Base-by-base conservation (phyloP, 2,329 filamentous ascomycete genomes). In the Pseudogymnoascus sp. region DNA sequence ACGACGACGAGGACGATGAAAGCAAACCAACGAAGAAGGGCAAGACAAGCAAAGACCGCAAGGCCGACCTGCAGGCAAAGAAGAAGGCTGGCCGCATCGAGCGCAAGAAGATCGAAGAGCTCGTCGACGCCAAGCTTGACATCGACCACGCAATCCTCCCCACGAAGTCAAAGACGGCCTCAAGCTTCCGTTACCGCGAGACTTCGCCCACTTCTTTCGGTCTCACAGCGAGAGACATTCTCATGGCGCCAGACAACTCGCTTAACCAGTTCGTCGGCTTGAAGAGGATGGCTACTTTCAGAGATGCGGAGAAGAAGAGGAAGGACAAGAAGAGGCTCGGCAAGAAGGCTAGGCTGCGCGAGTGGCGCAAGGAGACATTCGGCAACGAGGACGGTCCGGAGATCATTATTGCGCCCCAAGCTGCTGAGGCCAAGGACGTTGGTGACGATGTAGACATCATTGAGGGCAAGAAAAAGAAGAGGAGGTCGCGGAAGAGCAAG, bases 221-320 rank as follows among this genome's bases (percentile, higher is more conserved):
- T 64, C 86, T 99, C 72, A 96, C 91, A 0, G 82, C 93, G 1
- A 85, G 87, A 66, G 95, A 99, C 76, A 97, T 99, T 70, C 83
- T 99, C 35, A 82, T 88, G 73, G 91, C 96, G 68, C 91, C 93
- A 50, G 95, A 99, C 77, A 80, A 85, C 57, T 86, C 88, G 62
- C 84, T 99, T 68, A 99, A 99, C 76, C 83, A 93, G 68, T 99
- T 89, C 72, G 93, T 88, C 4, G 93, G 95, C 6, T 79, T 99
- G 71, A 99, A 99, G 83, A 97, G 97, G 78, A 84, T 97, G 65
- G 93, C 93, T 4, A 82, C 90, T 4, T 99, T 95, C 80, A 84
- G 95, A 64, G 93, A 97, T 73, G 80, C 82, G 2, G 90, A 93
- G 71, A 95, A 96, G 83, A 97, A 97, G 82, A 82, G 83, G 69